Evolutionary conservation across 129 eudicot genomes (phyloP), one percentile per base, ranked within the genome.

Genomic region (Tagetes patula): DNA sequence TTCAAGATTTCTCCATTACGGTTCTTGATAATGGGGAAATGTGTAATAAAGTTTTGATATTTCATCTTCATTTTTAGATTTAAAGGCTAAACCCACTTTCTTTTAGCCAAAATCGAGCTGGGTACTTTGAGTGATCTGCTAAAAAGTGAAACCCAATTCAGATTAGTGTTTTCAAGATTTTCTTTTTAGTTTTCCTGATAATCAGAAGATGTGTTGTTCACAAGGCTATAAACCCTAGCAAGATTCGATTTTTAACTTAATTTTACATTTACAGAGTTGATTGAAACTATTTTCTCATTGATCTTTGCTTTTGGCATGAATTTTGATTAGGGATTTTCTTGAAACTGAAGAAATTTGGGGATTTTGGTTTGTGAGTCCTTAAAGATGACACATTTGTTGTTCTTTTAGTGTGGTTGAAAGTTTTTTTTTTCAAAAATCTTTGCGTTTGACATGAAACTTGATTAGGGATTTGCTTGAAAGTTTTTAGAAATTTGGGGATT

Each of bases 21-120:
- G 8, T 43, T 43, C 2, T 8, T 43, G 48, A 43, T 43, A 43
- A 43, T 43, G 48, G 48, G 6, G 48, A 43, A 40, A 40, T 40
- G 48, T 43, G 11, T 43, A 43, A 43, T 43, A 10, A 43, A 8
- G 8, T 43, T 43, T 10, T 43, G 48, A 7, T 43, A 20, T 66
- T 42, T 41, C 39, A 50, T 36, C 36, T 36, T 50, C 36, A 37
- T 36, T 8, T 50, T n/a, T 7, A 20, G 5, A 52, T 70, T 70
- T 70, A 52, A 62, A 70, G 34, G 33, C 54, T 58, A 72, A 42
- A 56, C 75, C 75, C 66, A 71, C 12, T 71, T 50, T 11, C 9
- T 36, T 56, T 71, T 10, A 56, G 55, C 52, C 53, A 56, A 72
- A 72, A 72, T 56, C 52, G 30, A 58, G 27, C 67, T 56, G 67